A percentile compares a stretch with the other conserved stretches of the same genome.
phyloP scores from a whole-genome alignment of 2,329 filamentous ascomycete species.

The Xylaria sp. region DNA sequence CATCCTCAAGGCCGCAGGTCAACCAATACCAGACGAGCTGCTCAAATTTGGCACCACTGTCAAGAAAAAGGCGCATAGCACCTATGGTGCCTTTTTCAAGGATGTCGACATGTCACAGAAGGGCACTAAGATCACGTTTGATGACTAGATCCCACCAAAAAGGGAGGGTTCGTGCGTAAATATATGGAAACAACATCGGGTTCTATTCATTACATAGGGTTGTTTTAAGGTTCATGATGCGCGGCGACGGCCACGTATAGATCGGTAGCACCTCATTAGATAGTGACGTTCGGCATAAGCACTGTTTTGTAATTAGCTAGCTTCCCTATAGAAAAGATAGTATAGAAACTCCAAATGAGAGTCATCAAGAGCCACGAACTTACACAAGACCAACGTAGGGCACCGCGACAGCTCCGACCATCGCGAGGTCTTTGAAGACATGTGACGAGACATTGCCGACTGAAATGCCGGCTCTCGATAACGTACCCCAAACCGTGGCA shows the following conservation, averaged over 20 bases:
- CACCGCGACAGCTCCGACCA: constrained; percentile 61
- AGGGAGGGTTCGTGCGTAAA: background rate
- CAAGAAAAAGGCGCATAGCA: constrained; percentile 97
- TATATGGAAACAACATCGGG: constrained; percentile 15
- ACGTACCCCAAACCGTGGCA: constrained; percentile 54
- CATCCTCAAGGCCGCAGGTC: constrained; percentile 91
- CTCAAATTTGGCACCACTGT: constrained; percentile 98
- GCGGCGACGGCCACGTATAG: constrained; percentile 52
- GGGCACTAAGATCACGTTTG: constrained; percentile 93
- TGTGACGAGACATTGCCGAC: constrained; percentile 49
- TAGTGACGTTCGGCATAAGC: constrained; percentile 65
- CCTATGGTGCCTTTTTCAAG: constrained; percentile 96
- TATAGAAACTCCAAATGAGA: constrained; percentile 31
- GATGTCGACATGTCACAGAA: constrained; percentile 85
- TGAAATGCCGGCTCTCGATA: constrained; percentile 43
- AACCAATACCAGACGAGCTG: constrained; percentile 88
- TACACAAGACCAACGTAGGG: constrained; percentile 69
- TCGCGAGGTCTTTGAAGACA: constrained; percentile 56
- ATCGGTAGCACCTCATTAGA: constrained; percentile 62
- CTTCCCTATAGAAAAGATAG: constrained; percentile 25
- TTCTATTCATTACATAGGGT: constrained; percentile 29
- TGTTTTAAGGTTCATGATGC: constrained; percentile 29
- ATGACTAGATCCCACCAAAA: constrained; percentile 52
- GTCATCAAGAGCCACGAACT: constrained; percentile 53
- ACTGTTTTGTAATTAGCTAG: constrained; percentile 52